A percentile compares a stretch with the other conserved stretches of the same genome.
Conservation (phyloP, 2,329 filamentous ascomycete genomes). For the Colletotrichum sp. region DNA sequence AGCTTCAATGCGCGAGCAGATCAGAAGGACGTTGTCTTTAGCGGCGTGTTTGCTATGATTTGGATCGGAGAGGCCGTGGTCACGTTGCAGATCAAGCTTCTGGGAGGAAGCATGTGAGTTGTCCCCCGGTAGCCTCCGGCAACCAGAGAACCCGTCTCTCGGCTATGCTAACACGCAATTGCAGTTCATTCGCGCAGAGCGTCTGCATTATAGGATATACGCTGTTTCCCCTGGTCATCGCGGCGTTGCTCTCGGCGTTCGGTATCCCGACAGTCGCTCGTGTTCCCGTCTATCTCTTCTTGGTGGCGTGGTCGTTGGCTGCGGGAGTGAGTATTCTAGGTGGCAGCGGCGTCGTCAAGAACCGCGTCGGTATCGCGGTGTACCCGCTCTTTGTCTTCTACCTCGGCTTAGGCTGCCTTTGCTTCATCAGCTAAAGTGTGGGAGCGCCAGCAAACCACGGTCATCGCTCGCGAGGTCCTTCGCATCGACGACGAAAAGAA, state of each 20-base stretch:
- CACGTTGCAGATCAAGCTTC: slow-evolving; percentile 94
- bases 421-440: slow-evolving; percentile 82
- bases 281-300: slow-evolving; percentile 87
- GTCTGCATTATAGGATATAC: slow-evolving; percentile 99
- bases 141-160: background rate
- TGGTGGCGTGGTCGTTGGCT: slow-evolving; percentile 91
- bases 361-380: slow-evolving; percentile 90
- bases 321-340: slow-evolving; percentile 96
- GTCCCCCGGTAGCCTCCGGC: background rate
- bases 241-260: slow-evolving; percentile 85
- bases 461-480: background rate
- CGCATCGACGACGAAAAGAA: background rate
- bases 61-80: slow-evolving; percentile 98
- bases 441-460: background rate
- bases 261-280: slow-evolving; percentile 79
- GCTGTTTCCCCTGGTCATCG: slow-evolving; percentile 94
- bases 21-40: slow-evolving; percentile 90
- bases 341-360: slow-evolving; percentile 93
- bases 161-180: slow-evolving; percentile 8
- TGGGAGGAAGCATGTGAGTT: slow-evolving; percentile 95
- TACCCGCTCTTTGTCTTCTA: slow-evolving; percentile 97
- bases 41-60: slow-evolving; percentile 93
- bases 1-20: slow-evolving; percentile 79
- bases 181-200: slow-evolving; percentile 94
- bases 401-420: slow-evolving; percentile 87